A percentile compares a stretch with the other conserved stretches of the same genome.
phyloP scores from a whole-genome alignment of 345 rosid genomes.

The Brassica incana region DNA sequence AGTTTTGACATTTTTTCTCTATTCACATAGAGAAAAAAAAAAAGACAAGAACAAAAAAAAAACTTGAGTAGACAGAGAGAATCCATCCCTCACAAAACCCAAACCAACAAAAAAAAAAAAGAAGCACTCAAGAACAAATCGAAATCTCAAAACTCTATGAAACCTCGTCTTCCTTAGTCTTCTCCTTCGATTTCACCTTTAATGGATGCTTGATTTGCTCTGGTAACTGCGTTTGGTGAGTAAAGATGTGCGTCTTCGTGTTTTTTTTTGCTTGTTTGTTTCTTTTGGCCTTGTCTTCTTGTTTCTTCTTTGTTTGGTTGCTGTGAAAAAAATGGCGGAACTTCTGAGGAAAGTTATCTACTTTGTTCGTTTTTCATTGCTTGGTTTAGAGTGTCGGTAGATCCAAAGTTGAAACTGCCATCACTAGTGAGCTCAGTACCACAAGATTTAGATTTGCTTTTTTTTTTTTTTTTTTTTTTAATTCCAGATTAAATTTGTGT shows the following conservation, averaged over 20 bases:
- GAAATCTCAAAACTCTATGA: slow-evolving; percentile 36
- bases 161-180: slow-evolving; percentile 14
- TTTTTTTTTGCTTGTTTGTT: background rate
- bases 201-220: slow-evolving; percentile 50
- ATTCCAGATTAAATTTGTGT: slow-evolving; percentile 7
- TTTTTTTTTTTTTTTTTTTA: background rate
- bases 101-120: slow-evolving; percentile 10
- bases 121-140: slow-evolving; percentile 19
- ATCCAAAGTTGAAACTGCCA: slow-evolving; percentile 10
- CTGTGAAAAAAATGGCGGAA: slow-evolving; percentile 29
- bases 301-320: slow-evolving; percentile 40
- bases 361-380: slow-evolving; percentile 5
- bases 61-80: slow-evolving; percentile 29
- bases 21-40: background rate
- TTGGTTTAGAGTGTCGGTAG: slow-evolving; percentile 37
- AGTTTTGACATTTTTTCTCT: slow-evolving; percentile 26
- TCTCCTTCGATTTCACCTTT: slow-evolving; percentile 13
- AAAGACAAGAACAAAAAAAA: background rate
- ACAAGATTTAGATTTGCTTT: slow-evolving; percentile 26
- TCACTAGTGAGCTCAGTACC: slow-evolving; percentile 29
- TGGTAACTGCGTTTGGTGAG: slow-evolving; percentile 25
- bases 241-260: slow-evolving; percentile 5
- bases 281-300: background rate
- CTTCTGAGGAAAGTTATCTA: slow-evolving; percentile 14
- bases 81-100: slow-evolving; percentile 19